Evolutionary conservation across 2,329 filamentous ascomycete species (phyloP), one percentile per base, ranked within the genome.

Genomic region (Venturia carpophila): DNA sequence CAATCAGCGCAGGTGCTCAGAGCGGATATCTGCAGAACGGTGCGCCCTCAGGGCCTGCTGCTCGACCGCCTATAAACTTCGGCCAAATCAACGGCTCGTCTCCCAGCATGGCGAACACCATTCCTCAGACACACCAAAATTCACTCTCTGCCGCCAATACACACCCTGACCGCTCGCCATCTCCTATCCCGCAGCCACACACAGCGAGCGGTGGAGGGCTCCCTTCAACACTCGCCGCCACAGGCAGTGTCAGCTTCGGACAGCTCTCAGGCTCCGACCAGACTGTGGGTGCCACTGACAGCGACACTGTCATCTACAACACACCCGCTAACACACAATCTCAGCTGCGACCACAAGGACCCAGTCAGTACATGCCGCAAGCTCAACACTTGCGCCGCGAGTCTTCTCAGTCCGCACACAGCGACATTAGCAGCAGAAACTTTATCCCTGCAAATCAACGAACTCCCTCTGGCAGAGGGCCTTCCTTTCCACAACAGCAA

Each of bases 111-210:
- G 81, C 84, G 19, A 84, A 89, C 76, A 90, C 85, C 78, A 85
- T 83, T 61, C 87, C 89, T 17, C 84, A 87, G 82, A 87, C 84
- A 69, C 81, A 79, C 76, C 91, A 85, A 77, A 86, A 66, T 77
- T 80, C 77, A 61, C 76, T 83, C 66, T 86, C 73, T 76, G 82
- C 76, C 72, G 83, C 80, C 64, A 67, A 67, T 73, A 80, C 77
- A 66, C 87, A 90, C 73, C 94, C 94, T 6, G 87, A 90, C 61
- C 88, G 89, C 70, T 97, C 93, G 58, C 94, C 94, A 4, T 93
- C 91, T 52, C 94, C 94, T 5, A 97, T 97, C 71, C 93, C 94
- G 41, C 90, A 93, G 76, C 91, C 92, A 63, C 85, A 88, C 64
- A 87, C 88, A 42, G 90, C 87, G 72, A 94, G 92, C 72, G 91